phyloP scores from a whole-genome alignment of 257 asterid genomes.

The Jasminum sambac region DNA sequence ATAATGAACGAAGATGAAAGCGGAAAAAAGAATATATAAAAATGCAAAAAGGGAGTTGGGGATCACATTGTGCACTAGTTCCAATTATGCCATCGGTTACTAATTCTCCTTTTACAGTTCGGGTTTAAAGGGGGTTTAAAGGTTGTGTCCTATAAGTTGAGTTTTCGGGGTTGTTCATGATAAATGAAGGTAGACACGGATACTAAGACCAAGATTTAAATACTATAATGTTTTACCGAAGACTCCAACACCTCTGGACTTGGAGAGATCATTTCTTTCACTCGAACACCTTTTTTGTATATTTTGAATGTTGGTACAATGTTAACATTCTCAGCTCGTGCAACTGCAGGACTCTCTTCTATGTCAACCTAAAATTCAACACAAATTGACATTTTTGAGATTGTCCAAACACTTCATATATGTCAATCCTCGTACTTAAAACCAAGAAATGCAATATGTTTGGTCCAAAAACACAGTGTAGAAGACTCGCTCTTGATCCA shows the following conservation, averaged over 20 bases:
- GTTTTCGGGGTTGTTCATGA: constrained; percentile 25
- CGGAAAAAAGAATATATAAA: constrained; percentile 60
- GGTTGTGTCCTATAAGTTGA: constrained; percentile 19
- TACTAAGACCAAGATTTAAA: constrained; percentile 26
- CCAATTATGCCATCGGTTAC: constrained; percentile 46
- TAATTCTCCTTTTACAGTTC: constrained; percentile 22
- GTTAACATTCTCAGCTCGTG: constrained; percentile 68
- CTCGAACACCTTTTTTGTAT: constrained; percentile 60
- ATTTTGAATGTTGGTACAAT: constrained; percentile 80
- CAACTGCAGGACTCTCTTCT: constrained; percentile 58
- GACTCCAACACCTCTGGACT: constrained; percentile 80
- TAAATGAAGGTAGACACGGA: constrained; percentile 14
- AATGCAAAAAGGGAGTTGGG: constrained; percentile 39
- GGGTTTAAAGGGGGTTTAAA: constrained; percentile 30
- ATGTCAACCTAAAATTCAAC: constrained; percentile 63
- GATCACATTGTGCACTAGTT: constrained; percentile 40
- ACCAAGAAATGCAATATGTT: no score
- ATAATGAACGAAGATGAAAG: constrained; percentile 30
- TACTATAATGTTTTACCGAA: constrained; percentile 77
- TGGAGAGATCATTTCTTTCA: constrained; percentile 83
- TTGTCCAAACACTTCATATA: not conserved
- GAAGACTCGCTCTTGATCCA: no score
- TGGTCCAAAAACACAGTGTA: no score
- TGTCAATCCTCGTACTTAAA: not conserved
- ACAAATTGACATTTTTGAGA: not conserved